Base-by-base conservation (phyloP, 2,329 filamentous ascomycete species). In the Lachnellula occidentalis region DNA sequence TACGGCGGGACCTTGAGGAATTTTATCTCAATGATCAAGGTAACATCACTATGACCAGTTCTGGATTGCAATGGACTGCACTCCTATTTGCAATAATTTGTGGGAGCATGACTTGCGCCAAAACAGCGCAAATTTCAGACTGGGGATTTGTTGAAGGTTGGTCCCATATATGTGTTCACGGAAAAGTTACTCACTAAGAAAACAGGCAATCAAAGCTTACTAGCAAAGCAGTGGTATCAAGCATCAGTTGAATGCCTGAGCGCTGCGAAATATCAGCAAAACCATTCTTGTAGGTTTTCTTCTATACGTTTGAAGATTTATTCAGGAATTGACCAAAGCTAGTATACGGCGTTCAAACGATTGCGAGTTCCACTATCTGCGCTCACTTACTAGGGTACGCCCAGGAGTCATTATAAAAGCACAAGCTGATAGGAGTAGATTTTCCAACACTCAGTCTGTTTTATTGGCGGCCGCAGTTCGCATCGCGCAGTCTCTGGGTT, bases 351-450 rank as follows among this genome's bases (percentile, higher is more conserved):
- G 69, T 78, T 3, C 72, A 78, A 59, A 71, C 76, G 4, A 76
- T 80, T 39, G 66, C 74, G 9, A 74, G 72, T 1, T 65, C 76
- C 31, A 77, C 76, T n/a, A 73, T 76, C 3, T 74, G 74, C 8
- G 76, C 75, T 8, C 77, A 80, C 62, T 64, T 76, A 15, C 68
- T 78, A 1, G 77, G 59, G 58, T 56, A 55, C 3, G 42, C 27
- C 37, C 12, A 17, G 24, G n/a, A 9, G 2, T n/a, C 1, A 17
- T 37, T 22, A 15, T 15, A 19, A 12, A 34, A 27, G 2, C 15
- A 51, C 7, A 37, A n/a, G 3, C 48, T 54, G 17, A 46, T 11
- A 22, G 8, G 6, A 15, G 19, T 36, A 59, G 76, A 1, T 73
- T 72, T 22, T 74, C 74, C 6, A 77, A 76, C 57, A 73, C 73